These are phyloP conservation scores for Raffaelea ambrosiae DNA, from an alignment of 2,329 filamentous ascomycete species.

Conservation along the genomic window DNA sequence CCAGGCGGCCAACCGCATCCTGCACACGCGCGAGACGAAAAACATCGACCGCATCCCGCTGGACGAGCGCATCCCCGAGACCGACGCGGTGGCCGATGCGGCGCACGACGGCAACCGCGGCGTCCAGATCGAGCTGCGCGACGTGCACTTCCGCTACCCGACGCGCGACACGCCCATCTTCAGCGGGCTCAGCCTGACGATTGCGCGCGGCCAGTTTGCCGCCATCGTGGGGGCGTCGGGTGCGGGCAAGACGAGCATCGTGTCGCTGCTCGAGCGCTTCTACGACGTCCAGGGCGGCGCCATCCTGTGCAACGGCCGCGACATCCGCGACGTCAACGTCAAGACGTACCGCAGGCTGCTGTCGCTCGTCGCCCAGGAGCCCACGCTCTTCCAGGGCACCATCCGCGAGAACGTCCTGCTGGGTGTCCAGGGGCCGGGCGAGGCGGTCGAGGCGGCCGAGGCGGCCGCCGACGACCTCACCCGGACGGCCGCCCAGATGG, in stretches of 20 bases:
- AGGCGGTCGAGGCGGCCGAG: constrained; percentile 23
- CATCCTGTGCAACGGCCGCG: constrained; percentile 54
- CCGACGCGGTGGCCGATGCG: constrained; percentile 28
- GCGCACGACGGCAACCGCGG: constrained; percentile 2
- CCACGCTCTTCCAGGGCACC: constrained; percentile 61
- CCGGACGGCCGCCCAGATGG: too few relatives aligned
- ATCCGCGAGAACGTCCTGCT: constrained; percentile 63
- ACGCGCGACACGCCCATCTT: constrained; percentile 49
- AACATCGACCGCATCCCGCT: constrained; percentile 23
- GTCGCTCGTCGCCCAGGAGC: constrained; percentile 67
- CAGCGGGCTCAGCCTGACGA: constrained; percentile 51
- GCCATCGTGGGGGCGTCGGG: constrained; percentile 63
- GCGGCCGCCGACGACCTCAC: too few relatives aligned
- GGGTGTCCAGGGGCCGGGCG: constrained; percentile 34
- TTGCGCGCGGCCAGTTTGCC: constrained; percentile 61
- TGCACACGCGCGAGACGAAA: constrained; percentile 38
- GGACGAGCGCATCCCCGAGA: constrained; percentile 31
- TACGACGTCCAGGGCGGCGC: constrained; percentile 58
- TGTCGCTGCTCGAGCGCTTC: constrained; percentile 59
- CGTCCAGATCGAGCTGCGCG: constrained; percentile 46
- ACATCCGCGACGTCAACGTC: constrained; percentile 51
- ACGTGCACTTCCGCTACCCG: constrained; percentile 54
- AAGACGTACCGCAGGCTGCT: constrained; percentile 55
- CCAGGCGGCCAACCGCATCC: constrained; percentile 51
- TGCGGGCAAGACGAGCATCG: constrained; percentile 61